Conservation (phyloP, 192 early-diverging fungal species). For the Entophlyctis luteolus region DNA sequence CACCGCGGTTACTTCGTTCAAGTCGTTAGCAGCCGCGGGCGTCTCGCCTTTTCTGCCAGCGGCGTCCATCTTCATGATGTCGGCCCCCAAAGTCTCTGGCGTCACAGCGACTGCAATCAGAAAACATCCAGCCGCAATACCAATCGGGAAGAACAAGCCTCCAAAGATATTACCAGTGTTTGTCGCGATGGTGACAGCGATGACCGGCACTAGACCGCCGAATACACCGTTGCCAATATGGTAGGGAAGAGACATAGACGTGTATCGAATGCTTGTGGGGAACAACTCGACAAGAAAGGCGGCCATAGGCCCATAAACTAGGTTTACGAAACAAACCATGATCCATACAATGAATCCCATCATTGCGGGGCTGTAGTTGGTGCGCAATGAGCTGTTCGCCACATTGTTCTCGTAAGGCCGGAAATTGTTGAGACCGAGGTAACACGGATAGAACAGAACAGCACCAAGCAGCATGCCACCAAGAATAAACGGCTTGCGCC, state of each 20-base stretch:
- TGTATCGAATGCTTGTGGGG: slow-evolving; percentile 31
- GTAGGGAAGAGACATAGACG: not conserved
- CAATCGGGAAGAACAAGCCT: slow-evolving; percentile 27
- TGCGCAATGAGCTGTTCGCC: slow-evolving; percentile 2
- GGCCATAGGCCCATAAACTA: slow-evolving; percentile 32
- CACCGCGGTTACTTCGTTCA: too few species aligned
- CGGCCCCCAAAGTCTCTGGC: slow-evolving; percentile 25
- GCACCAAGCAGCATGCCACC: slow-evolving; percentile 12
- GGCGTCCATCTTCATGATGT: too few species aligned
- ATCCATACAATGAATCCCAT: slow-evolving; percentile 17
- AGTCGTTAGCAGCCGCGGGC: too few species aligned
- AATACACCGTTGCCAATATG: slow-evolving; percentile 31
- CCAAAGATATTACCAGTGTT: slow-evolving; percentile 24
- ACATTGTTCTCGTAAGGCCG: slow-evolving; percentile 19
- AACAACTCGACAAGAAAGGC: slow-evolving; percentile 35
- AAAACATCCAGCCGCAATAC: not conserved
- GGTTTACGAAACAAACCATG: not conserved
- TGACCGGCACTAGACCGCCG: slow-evolving; percentile 22
- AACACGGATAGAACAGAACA: slow-evolving; percentile 26
- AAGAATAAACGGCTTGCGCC: slow-evolving; percentile 25
- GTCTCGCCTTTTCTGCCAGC: too few species aligned
- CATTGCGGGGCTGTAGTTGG: not conserved
- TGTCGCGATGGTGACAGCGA: slow-evolving; percentile 14
- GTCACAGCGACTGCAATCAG: slow-evolving; percentile 14
- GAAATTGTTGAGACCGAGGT: not conserved